Base-by-base conservation (phyloP, 495 filamentous ascomycete genomes). In the Annulohypoxylon stygium region DNA sequence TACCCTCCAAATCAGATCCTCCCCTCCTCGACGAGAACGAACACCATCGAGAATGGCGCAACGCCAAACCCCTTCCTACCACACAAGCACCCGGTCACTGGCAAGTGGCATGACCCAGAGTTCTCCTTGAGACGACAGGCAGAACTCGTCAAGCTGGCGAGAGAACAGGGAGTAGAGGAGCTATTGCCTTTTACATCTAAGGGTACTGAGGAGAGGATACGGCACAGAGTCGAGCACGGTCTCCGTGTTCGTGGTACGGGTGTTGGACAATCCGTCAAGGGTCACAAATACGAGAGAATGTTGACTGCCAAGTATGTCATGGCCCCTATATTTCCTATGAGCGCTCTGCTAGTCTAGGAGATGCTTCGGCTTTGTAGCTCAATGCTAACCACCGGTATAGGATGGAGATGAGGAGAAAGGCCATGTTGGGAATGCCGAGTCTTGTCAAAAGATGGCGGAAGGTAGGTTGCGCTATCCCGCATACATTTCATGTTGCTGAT, bases 391-490 rank as follows among this genome's bases (percentile, higher is more conserved):
- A 6, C 16, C 16, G 7, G 20, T n/a, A 65, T 73, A 90, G 92
- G 80, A 87, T 98, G 85, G 95, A 97, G 80, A 89, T 91, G 84
- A 88, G 94, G 79, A 91, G 90, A 86, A 86, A 92, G 81, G 96
- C 96, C 60, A 98, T 99, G 94, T 78, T 93, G 84, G 90, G 88
- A 65, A 99, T 99, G 96, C 93, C 94, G 70, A 86, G 90, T 76
- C 88, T 97, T 84, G 90, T 99, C 74, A 86, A 91, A 80, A 84
- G 91, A 82, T 99, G 96, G 97, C 96, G 97, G 84, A 90, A 93
- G 91, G 94, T 96, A 81, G 80, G 88, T 84, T 43, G 57, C 60
- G 20, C 12, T 59, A 48, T 54, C 5, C 10, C 47, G 43, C 61
- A 47, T 2, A 39, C 6, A 16, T 4, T 36, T 41, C 43, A 47